Conservation (phyloP, 1,139 yeast genomes). For the Oligophagozyma castellii region DNA sequence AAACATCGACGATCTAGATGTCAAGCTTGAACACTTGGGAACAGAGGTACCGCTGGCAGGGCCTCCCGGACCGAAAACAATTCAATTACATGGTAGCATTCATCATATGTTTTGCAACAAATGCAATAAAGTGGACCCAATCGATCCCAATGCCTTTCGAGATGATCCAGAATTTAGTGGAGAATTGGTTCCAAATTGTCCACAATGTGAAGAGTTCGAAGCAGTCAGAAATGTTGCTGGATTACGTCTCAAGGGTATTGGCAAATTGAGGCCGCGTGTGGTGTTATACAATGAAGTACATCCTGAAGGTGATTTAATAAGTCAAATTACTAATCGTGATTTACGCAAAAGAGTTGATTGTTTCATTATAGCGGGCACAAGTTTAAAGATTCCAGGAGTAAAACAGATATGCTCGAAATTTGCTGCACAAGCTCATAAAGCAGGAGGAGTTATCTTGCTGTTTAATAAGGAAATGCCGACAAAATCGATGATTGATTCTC, state of each 20-base stretch:
- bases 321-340: conserved; percentile 58
- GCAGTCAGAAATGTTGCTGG: conserved; percentile 42
- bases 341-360: conserved; percentile 58
- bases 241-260: conserved; percentile 61
- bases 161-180: conserved; percentile 1
- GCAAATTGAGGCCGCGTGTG: conserved; percentile 66
- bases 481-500: conserved; percentile 34
- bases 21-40: conserved; percentile 31
- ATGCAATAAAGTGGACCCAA: conserved; percentile 39
- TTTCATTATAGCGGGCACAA: conserved; percentile 72
- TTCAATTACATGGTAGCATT: conserved; percentile 74
- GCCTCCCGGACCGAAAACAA: conserved; percentile 35
- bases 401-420: conserved; percentile 58
- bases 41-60: conserved; percentile 34
- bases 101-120: conserved; percentile 61
- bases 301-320: conserved; percentile 75
- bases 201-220: conserved; percentile 43
- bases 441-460: conserved; percentile 45
- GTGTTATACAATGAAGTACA: conserved; percentile 79
- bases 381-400: conserved; percentile 78
- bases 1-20: conserved; percentile 40
- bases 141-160: conserved; percentile 30
- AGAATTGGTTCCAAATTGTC: conserved; percentile 35
- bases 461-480: conserved; percentile 41
- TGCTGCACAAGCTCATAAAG: conserved; percentile 50